phyloP scores from a whole-genome alignment of 345 rosid species.

The Physaria fendleri region DNA sequence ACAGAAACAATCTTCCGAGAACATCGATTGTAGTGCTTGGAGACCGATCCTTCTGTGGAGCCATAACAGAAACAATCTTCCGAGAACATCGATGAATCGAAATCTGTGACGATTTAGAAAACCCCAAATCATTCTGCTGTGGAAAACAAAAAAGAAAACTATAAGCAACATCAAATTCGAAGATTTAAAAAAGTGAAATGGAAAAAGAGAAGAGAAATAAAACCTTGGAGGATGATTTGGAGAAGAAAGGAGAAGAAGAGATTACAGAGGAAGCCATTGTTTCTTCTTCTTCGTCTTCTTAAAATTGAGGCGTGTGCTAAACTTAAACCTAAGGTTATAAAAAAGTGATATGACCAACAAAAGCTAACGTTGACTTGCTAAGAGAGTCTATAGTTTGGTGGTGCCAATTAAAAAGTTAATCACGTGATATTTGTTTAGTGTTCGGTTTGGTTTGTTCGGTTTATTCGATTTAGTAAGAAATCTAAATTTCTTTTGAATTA shows the following conservation, averaged over 20 bases:
- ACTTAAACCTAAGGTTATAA: not conserved
- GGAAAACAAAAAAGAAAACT: not conserved
- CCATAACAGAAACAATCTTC: constrained; percentile 70
- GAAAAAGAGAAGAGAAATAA: not conserved
- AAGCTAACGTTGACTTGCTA: no score
- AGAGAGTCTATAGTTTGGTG: no score
- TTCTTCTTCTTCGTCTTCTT: no score
- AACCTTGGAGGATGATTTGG: constrained; percentile 34
- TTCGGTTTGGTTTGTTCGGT: no score
- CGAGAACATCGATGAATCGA: constrained; percentile 47
- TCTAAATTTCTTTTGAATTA: no score
- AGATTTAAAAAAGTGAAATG: not conserved
- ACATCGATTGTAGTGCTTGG: constrained; percentile 56
- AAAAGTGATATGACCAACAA: no score
- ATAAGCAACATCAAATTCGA: not conserved
- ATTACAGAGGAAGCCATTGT: constrained; percentile 44
- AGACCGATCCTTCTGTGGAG: constrained; percentile 63
- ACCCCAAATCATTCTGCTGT: constrained; percentile 45
- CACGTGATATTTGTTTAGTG: no score
- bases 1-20: constrained; percentile 64
- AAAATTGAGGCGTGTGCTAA: not conserved
- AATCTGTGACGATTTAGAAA: constrained; percentile 36
- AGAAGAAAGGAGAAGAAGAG: constrained; percentile 35
- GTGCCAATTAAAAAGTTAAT: no score
- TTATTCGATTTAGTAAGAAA: no score